Base-by-base conservation (phyloP, 2,329 filamentous ascomycete species). In the Apiospora hydei region DNA sequence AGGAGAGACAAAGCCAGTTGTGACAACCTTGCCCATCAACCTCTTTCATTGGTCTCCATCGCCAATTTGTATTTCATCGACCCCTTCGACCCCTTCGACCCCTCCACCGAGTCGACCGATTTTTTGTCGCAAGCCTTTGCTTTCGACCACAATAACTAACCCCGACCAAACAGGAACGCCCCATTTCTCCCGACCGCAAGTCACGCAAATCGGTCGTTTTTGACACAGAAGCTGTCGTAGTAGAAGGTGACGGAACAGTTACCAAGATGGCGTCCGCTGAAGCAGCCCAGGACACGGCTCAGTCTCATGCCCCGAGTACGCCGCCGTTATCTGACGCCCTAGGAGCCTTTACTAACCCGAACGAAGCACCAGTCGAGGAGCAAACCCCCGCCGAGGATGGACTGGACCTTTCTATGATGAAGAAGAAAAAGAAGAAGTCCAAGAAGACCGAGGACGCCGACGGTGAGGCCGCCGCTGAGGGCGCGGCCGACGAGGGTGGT, bases 151-250 rank as follows among this genome's bases (percentile, higher is more conserved):
- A 47, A 68, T 13, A 46, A 68, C 41, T 47, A 18, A 68, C 46
- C 46, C 21, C 41, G 66, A 61, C 70, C 74, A 77, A 78, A 74
- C 78, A 78, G 77, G 77, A 80, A 69, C 78, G 74, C 46, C 78
- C 78, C 71, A 71, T 74, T 67, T 77, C 77, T 69, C 78, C 82
- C 77, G 88, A 91, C 79, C 88, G 89, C 81, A 95, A 93, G 84
- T 91, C 92, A 80, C 93, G 95, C 85, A 98, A 98, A 86, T 97
- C 94, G 67, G 96, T 98, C 80, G 92, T 95, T 76, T 98, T 98
- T 84, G 95, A 92, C 82, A 93, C 96, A 84, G 94, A 94, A 80
- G 90, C 94, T 78, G 89, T 93, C 76, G 91, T 98, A 79, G 95
- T 98, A 82, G 94, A 97, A 86, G 90, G 91, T 84, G 94, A 98